Base-by-base conservation (phyloP, 371 early-diverging fungal species). In the Massospora cicadina region DNA sequence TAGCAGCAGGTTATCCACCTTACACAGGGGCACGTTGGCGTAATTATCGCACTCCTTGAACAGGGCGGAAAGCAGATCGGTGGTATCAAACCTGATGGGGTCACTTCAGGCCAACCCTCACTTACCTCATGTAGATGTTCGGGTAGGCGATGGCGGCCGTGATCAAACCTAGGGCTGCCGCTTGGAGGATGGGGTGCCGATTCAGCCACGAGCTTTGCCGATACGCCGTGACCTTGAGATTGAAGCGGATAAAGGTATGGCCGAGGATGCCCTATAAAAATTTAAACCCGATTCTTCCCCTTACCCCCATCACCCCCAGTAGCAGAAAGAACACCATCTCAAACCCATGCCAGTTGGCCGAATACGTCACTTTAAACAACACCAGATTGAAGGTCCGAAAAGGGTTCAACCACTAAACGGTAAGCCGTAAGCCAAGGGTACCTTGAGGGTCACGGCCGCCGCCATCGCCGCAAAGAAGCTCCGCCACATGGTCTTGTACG, bases 301-400 rank as follows among this genome's bases (percentile, higher is more conserved):
- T 76, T 78, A 88, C 90, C 17, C 96, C 95, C 70, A 95, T 81
- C 0, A 92, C 71, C 21, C 98, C 98, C 33, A 98, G 79, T 2
- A 95, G 58, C 24, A 87, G 67, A 68, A 91, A 95, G 63, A 89
- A 87, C n/a, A 84, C 65, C 72, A 91, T 70, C 68, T 91, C 92
- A 68, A 89, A 88, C 31, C 79, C 75, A 62, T 83, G 81, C 83
- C 88, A 91, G n/a, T 80, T 81, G 29, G 78, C 72, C 33, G 80
- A 76, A 69, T 90, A 90, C 0, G 78, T 74, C 25, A 88, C 89
- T 70, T 90, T 87, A 73, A 89, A 91, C 53, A 84, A 73, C 21
- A 91, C 90, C 23, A 87, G 72, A 69, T 88, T 86, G 29, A 88
- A 90, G 0, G 83, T 82, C 33, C 90, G 77, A 69, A 89, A 88